Conservation (phyloP, 139 green algal genomes). For the Auxenochlorella pyrenoidosa region DNA sequence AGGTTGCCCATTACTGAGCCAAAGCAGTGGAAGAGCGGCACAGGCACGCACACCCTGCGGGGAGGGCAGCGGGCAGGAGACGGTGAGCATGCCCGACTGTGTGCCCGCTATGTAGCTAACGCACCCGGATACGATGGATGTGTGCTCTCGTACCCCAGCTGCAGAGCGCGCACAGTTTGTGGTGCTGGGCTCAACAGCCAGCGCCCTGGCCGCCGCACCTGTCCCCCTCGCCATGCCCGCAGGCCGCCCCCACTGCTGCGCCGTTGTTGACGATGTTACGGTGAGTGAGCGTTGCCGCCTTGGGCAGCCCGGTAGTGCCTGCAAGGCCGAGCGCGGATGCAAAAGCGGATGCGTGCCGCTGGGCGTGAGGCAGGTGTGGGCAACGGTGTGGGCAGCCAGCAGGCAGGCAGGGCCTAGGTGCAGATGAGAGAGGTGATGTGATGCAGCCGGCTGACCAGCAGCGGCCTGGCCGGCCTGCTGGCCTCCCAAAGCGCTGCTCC, state of each 20-base stretch:
- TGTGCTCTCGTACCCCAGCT: too few relatives aligned
- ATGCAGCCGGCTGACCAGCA: too few relatives aligned
- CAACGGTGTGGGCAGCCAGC: too few relatives aligned
- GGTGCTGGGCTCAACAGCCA: too few relatives aligned
- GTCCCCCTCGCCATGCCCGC: conserved; percentile 13
- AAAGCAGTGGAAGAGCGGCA: conserved; percentile 56
- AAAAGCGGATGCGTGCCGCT: neutral
- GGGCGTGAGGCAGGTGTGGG: neutral
- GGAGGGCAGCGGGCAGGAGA: neutral
- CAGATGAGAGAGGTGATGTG: too few relatives aligned
- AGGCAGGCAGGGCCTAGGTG: too few relatives aligned
- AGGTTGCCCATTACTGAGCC: conserved; percentile 22
- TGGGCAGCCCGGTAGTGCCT: conserved; percentile 38
- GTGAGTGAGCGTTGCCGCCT: conserved; percentile 48
- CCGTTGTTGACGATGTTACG: conserved; percentile 51
- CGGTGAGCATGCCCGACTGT: neutral
- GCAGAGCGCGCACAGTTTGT: too few relatives aligned
- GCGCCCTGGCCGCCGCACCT: neutral
- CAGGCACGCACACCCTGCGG: conserved; percentile 43
- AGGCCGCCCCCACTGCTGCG: neutral
- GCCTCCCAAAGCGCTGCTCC: too few relatives aligned
- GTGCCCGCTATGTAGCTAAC: too few relatives aligned
- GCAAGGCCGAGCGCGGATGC: neutral
- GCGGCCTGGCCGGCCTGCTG: too few relatives aligned
- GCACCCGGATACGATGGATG: too few relatives aligned